A percentile compares a stretch with the other conserved stretches of the same genome.
phyloP scores from a whole-genome alignment of 805 yeast species.

The Wickerhamomyces queroliae region DNA sequence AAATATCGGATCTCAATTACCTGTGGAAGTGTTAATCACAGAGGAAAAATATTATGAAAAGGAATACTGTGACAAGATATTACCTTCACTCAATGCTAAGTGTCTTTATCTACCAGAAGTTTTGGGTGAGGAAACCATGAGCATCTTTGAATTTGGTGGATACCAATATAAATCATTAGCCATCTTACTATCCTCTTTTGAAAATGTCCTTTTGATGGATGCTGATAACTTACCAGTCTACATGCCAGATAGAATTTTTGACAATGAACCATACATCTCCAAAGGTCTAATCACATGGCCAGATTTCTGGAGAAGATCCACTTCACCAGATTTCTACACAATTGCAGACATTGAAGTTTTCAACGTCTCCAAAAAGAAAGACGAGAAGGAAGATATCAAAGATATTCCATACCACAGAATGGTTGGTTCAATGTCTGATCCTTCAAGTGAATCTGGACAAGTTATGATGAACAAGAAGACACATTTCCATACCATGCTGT shows the following conservation, averaged over 20 bases:
- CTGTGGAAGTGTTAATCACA: constrained; percentile 76
- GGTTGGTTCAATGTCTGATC: constrained; percentile 56
- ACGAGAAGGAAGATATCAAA: constrained; percentile 25
- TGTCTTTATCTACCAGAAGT: constrained; percentile 63
- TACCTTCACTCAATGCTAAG: constrained; percentile 56
- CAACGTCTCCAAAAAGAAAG: no score
- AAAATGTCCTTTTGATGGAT: constrained; percentile 65
- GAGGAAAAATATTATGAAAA: constrained; percentile 58
- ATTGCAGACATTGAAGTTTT: constrained; percentile 53
- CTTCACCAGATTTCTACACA: constrained; percentile 61
- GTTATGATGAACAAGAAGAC: constrained; percentile 49
- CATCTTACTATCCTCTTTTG: constrained; percentile 64
- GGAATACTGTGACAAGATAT: constrained; percentile 52
- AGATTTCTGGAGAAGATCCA: constrained; percentile 79
- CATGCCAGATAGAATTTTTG: constrained; percentile 52
- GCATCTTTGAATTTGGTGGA: constrained; percentile 45
- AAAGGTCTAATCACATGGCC: constrained; percentile 64
- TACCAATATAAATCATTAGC: constrained; percentile 72
- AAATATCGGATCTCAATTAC: constrained; percentile 52
- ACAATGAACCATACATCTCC: constrained; percentile 41
- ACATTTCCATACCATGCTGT: constrained; percentile 52
- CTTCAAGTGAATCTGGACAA: constrained; percentile 66
- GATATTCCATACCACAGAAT: constrained; percentile 47
- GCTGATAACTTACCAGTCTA: constrained; percentile 68
- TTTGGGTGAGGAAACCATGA: constrained; percentile 40